Base-by-base conservation (phyloP, 1,284 basidiomycete species). In the Cryptococcus depauperatus region DNA sequence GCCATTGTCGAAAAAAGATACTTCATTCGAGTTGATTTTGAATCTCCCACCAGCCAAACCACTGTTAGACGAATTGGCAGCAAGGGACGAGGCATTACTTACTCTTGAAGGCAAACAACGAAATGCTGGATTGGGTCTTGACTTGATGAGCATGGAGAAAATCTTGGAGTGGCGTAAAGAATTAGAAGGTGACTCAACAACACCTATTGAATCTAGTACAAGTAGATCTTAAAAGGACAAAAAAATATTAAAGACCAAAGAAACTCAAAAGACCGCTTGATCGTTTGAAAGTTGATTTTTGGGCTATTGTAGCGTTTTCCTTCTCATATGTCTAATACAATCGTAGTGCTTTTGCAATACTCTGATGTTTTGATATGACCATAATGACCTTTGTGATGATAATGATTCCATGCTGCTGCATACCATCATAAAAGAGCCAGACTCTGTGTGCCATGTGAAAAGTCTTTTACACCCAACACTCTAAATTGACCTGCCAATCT, bases 91-190 rank as follows among this genome's bases (percentile, higher is more conserved):
- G 3, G 41, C 21, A 18, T 14, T 34, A 13, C 29, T 8, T 13
- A 13, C 18, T 19, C n/a, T 45, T 4, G 41, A 37, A 30, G 26
- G 34, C 18, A 35, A n/a, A 11, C 18, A 14, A 23, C 9, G 9
- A 33, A 22, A 35, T 26, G 27, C 37, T 28, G 4, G 22, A 37
- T 6, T 16, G 27, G n/a, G 34, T 9, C 41, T 14, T 13, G 35
- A 33, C n/a, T 26, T 27, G 41, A 29, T 10, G 27, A 16, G 28
- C 40, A 18, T 13, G 5, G 29, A 35, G 10, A 48, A 46, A 33
- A 50, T 53, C 9, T 27, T 52, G 37, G 46, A 50, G 29, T 47
- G 50, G 49, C 39, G 46, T 14, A 39, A 40, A 8, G 51, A 51
- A 25, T 49, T 51, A 11, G 47, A 38, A 13, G 50, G 50, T 10